phyloP scores from a whole-genome alignment of 176 grass and related monocot species.

The Sorghum bicolor region DNA sequence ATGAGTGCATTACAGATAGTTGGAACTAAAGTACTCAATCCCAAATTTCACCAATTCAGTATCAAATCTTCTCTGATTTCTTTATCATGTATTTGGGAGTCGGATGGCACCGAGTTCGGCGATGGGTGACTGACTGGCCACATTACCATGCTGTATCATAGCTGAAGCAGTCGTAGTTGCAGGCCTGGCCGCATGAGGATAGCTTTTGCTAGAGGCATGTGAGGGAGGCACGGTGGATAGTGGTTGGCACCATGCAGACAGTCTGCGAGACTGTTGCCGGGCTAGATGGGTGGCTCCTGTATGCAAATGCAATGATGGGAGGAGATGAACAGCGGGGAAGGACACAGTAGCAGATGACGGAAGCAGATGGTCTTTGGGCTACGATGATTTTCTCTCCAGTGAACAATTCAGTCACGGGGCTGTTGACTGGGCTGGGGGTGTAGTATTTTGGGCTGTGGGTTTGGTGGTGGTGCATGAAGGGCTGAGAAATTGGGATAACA shows the following conservation, averaged over 20 bases:
- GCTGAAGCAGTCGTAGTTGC: background rate
- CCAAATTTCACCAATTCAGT: background rate
- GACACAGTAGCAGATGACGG: background rate
- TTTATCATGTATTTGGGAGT: background rate
- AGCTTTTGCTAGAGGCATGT: background rate
- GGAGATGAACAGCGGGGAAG: background rate
- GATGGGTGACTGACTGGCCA: background rate
- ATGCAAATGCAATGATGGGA: background rate
- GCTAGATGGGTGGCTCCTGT: background rate
- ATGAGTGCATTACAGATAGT: background rate
- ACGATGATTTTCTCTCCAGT: background rate
- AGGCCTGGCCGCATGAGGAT: background rate
- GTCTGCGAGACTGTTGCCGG: accelerated
- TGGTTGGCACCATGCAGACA: background rate
- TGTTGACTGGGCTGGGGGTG: background rate
- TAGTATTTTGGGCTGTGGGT: too few species aligned
- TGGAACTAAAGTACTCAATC: background rate
- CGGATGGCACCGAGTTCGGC: background rate
- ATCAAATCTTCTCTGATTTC: background rate
- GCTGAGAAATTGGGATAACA: background rate
- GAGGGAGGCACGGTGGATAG: background rate
- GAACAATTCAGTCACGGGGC: background rate
- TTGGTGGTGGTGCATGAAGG: background rate
- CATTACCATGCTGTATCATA: background rate
- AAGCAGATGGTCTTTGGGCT: background rate